Percentiles rank a stretch among this genome's conserved stretches.
These are phyloP conservation scores for Trebouxia gelatinosa DNA, from an alignment of 163 green algal genomes.

Conservation along the genomic window DNA sequence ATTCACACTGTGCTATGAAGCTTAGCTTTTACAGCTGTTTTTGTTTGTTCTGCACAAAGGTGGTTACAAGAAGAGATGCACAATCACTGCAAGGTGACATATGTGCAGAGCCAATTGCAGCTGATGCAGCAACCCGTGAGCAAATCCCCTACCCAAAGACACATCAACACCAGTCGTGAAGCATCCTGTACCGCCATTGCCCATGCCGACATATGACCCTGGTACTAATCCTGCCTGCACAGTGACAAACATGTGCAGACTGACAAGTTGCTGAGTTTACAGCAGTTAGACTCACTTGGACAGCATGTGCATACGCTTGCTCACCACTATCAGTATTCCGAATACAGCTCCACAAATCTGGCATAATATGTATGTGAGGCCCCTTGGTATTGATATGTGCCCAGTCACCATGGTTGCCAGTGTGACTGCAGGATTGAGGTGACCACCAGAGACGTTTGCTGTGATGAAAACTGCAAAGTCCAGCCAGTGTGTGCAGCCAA, in stretches of 20 bases:
- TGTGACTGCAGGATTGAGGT: slow-evolving; percentile 33
- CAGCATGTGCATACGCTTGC: neutral
- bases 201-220: slow-evolving; percentile 22
- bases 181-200: slow-evolving; percentile 14
- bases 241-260: no score
- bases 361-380: slow-evolving; percentile 2
- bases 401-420: slow-evolving; percentile 29
- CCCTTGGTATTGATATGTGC: slow-evolving; percentile 17
- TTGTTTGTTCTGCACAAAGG: no score
- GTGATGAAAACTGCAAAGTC: slow-evolving; percentile 30
- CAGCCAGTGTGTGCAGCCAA: no score
- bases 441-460: slow-evolving; percentile 31
- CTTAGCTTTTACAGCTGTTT: no score
- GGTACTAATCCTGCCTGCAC: slow-evolving; percentile 24
- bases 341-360: slow-evolving; percentile 25
- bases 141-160: no score
- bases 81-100: no score
- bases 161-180: slow-evolving; percentile 5
- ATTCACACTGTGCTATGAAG: no score
- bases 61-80: no score
- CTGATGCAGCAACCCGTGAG: no score
- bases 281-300: no score
- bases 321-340: slow-evolving; percentile 28
- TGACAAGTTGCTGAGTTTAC: no score
- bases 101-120: no score